Conservation (phyloP, 345 rosid species). For the Linum trigynum region DNA sequence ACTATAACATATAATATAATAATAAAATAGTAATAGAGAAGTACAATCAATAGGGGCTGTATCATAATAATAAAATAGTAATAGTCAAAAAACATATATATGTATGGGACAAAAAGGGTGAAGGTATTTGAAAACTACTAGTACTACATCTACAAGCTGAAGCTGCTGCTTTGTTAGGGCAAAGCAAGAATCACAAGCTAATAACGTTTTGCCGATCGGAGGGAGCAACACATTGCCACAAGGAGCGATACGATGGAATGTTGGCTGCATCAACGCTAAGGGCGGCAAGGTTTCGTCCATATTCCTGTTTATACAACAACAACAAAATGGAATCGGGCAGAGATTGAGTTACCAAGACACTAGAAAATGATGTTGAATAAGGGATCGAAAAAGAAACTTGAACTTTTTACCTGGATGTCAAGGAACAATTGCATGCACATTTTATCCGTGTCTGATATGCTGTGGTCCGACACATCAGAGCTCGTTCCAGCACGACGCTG, state of each 20-base stretch:
- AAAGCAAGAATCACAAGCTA: constrained; percentile 25
- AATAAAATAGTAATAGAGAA: too few species aligned
- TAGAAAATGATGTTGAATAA: too few species aligned
- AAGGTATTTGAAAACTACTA: too few species aligned
- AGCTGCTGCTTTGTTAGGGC: neutral
- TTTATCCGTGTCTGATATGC: constrained; percentile 79
- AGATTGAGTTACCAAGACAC: too few species aligned
- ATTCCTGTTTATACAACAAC: constrained; percentile 46
- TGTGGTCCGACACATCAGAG: constrained; percentile 67
- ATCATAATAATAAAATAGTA: too few species aligned
- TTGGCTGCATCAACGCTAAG: constrained; percentile 64
- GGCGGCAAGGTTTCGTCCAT: constrained; percentile 59
- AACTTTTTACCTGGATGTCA: constrained; percentile 67
- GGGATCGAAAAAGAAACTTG: neutral
- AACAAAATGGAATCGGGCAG: neutral
- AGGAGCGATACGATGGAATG: constrained; percentile 55
- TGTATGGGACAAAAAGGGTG: too few species aligned
- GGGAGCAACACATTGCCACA: constrained; percentile 95
- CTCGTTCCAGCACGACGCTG: constrained; percentile 87
- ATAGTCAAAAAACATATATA: too few species aligned
- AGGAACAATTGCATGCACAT: constrained; percentile 91
- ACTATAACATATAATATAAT: too few species aligned
- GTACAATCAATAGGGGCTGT: too few species aligned
- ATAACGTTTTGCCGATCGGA: constrained; percentile 46
- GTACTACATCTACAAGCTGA: constrained; percentile 6